Conservation (phyloP, 2,329 filamentous ascomycete genomes). For the Emergomyces africanus region DNA sequence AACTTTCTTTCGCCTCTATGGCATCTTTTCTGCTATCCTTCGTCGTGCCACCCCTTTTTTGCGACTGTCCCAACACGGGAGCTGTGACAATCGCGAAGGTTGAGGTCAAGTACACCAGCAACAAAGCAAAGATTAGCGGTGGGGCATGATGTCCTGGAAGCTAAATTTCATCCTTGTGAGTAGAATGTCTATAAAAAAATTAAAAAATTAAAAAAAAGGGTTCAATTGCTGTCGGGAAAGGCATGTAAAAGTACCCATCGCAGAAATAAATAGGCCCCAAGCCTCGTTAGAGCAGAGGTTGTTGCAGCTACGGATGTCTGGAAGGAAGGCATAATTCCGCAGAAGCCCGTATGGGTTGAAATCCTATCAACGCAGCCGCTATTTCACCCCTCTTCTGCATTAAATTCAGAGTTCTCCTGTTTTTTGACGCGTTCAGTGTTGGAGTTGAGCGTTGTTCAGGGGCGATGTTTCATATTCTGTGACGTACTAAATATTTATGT, state of each 20-base stretch:
- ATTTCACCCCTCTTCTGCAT: not conserved
- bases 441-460: not conserved
- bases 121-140: slow-evolving; percentile 27
- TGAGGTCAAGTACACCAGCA: slow-evolving; percentile 35
- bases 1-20: not conserved
- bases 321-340: slow-evolving; percentile 19
- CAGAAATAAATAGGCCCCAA: slow-evolving; percentile 29
- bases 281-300: slow-evolving; percentile 26
- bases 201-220: no score
- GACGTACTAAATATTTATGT: no score
- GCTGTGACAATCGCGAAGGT: slow-evolving; percentile 13
- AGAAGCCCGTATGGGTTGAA: not conserved
- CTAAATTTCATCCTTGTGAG: slow-evolving; percentile 14
- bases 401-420: not conserved
- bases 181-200: not conserved
- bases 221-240: not conserved
- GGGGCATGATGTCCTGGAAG: slow-evolving; percentile 26
- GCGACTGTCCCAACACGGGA: not conserved
- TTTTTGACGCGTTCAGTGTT: no score
- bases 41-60: not conserved
- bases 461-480: no score
- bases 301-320: slow-evolving; percentile 20
- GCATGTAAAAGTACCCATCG: slow-evolving; percentile 27
- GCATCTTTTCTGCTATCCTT: not conserved
- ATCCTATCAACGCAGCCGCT: not conserved